These are phyloP conservation scores for Epichloe festucae DNA, from an alignment of 2,329 filamentous ascomycete genomes.

Conservation along the genomic window DNA sequence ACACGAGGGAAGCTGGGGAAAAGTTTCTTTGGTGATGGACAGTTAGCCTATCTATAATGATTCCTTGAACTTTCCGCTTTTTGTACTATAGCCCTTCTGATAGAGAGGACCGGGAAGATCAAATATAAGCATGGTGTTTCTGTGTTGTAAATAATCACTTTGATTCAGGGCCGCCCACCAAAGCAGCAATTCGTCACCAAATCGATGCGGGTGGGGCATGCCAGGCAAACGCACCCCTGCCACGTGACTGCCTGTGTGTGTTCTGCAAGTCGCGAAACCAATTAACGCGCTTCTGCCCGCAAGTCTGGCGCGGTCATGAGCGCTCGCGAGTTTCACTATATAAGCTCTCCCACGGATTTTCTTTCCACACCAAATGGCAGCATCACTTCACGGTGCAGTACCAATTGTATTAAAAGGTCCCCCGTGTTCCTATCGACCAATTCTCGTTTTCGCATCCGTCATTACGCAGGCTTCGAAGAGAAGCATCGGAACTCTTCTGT, in stretches of 20 bases:
- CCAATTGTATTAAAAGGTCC: background rate
- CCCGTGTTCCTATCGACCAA: no score
- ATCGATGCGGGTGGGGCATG: background rate
- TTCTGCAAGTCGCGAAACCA: slow-evolving; percentile 10
- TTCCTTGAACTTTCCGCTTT: slow-evolving; percentile 15
- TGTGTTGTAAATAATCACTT: background rate
- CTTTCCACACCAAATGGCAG: background rate
- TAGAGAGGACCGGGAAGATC: slow-evolving; percentile 11
- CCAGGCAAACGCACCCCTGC: background rate
- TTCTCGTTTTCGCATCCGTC: background rate
- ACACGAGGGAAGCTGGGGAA: no score
- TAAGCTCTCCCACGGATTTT: slow-evolving; percentile 5
- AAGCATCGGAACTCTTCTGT: background rate
- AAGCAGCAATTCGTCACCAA: background rate
- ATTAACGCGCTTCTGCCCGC: slow-evolving; percentile 29
- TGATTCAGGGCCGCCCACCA: background rate
- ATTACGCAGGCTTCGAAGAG: slow-evolving; percentile 7
- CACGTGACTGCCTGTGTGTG: slow-evolving; percentile 7
- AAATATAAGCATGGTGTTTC: slow-evolving; percentile 11
- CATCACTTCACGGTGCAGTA: background rate
- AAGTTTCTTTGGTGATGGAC: no score
- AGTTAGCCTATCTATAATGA: slow-evolving; percentile 15
- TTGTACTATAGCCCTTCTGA: slow-evolving; percentile 13
- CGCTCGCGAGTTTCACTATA: background rate
- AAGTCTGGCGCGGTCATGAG: slow-evolving; percentile 21